Conservation (phyloP, 2,329 filamentous ascomycete species). For the Nigrospora sphaerica region DNA sequence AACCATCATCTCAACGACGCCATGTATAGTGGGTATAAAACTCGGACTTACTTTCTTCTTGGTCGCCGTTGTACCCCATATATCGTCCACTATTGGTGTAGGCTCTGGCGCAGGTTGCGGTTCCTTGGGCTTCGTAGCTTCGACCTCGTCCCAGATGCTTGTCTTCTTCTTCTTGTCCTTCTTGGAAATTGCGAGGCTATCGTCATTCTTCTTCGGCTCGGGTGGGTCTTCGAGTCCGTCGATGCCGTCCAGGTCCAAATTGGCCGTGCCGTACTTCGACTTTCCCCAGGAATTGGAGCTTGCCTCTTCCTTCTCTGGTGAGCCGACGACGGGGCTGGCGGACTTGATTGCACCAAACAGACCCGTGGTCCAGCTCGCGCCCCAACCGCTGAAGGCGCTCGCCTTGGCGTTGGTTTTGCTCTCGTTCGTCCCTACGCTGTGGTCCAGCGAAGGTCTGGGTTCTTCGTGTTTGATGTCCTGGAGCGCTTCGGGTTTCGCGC, state of each 20-base stretch:
- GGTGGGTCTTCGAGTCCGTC: slow-evolving; percentile 31
- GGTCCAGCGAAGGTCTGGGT: slow-evolving; percentile 46
- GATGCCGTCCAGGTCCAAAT: slow-evolving; percentile 23
- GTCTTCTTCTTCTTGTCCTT: slow-evolving; percentile 32
- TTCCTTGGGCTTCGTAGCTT: slow-evolving; percentile 13
- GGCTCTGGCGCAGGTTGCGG: slow-evolving; percentile 7
- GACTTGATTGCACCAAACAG: slow-evolving; percentile 4
- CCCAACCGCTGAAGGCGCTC: slow-evolving; percentile 48
- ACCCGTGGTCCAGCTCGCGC: slow-evolving; percentile 51
- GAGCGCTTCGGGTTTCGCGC: slow-evolving; percentile 33
- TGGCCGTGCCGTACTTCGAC: too few relatives aligned
- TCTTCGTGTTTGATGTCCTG: slow-evolving; percentile 64
- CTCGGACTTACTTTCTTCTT: slow-evolving; percentile 8
- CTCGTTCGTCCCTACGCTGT: slow-evolving; percentile 24
- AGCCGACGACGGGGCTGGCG: too few relatives aligned
- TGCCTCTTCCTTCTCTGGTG: too few relatives aligned
- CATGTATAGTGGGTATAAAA: too few relatives aligned
- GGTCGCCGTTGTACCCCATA: slow-evolving; percentile 5
- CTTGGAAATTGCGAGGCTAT: slow-evolving; percentile 21
- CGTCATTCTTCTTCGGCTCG: slow-evolving; percentile 23
- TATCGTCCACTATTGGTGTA: slow-evolving; percentile 1
- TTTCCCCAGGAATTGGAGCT: too few relatives aligned
- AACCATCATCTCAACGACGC: too few relatives aligned
- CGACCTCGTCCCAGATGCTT: slow-evolving; percentile 7
- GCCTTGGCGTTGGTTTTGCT: slow-evolving; percentile 31